Evolutionary conservation across 768 basidiomycete species (phyloP), one percentile per base, ranked within the genome.

Genomic region (Auriscalpium orientale): DNA sequence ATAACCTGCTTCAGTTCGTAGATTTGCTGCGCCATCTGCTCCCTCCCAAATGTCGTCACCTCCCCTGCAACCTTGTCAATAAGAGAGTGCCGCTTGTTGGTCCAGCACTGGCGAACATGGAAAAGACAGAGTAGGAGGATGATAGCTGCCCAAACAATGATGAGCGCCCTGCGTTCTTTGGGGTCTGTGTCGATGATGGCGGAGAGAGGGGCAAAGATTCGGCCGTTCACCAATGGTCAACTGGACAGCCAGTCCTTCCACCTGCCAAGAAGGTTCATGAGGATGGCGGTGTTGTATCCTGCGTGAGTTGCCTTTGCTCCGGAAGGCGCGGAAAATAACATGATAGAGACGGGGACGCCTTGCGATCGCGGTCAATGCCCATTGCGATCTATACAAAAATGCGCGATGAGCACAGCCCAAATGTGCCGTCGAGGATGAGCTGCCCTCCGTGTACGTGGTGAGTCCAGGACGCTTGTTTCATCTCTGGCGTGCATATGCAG

Each of bases 71-170:
- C n/a, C n/a, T n/a, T n/a, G 13, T n/a, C 49, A 20, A 60, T 28
- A 0, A 56, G 11, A 12, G 2, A 46, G 9, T 55, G 58, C 9
- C 57, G 62, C 36, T 66, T 61, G 55, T 75, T 74, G 16, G 46
- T 62, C 71, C 73, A 75, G 35, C 62, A 71, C 46, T 74, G 71
- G 6, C 68, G 63, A 16, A 71, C 35, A 54, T 75, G 74, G 53
- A 74, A 74, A 40, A 65, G 64, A 63, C 74, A 75, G 11, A 75
- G 57, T 0, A 74, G 60, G 16, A 74, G 68, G 18, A 58, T 53
- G 36, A 73, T 67, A 8, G 36, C 16, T 1, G 66, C 62, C 53
- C 59, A 71, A 5, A 74, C 66, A 33, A 15, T 21, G 13, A 71
- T 22, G 4, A 75, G 66, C 3, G 71, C 70, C 12, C 55, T 64